Evolutionary conservation across 2,329 filamentous ascomycete genomes (phyloP).

Genomic region (Periconia digitata): DNA sequence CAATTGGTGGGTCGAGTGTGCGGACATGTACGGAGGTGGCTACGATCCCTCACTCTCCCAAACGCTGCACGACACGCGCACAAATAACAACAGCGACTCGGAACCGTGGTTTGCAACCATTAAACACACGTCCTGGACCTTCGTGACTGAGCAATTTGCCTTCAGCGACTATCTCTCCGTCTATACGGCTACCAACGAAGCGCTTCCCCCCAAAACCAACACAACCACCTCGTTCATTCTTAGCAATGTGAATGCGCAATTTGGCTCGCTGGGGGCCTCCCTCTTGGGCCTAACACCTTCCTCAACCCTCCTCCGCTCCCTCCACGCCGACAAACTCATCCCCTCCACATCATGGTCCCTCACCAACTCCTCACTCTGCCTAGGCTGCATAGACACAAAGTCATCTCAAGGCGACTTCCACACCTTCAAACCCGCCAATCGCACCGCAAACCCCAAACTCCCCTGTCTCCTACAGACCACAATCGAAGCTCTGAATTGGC

Average conservation of each 20-base stretch:
- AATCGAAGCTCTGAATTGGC: constrained; percentile 18
- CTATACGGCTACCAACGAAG: constrained; percentile 7
- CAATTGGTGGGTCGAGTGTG: constrained; percentile 11
- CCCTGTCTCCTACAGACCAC: constrained; percentile 16
- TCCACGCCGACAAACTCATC: constrained; percentile 7
- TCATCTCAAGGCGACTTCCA: constrained; percentile 10
- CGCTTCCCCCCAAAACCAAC: constrained; percentile 8
- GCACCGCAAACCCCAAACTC: constrained; percentile 5
- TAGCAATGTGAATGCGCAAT: constrained; percentile 10
- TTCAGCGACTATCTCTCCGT: constrained; percentile 15
- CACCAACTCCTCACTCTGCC: constrained; percentile 13
- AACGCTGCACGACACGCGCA: constrained; percentile 10
- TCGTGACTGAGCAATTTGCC: constrained; percentile 11
- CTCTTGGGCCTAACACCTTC: constrained; percentile 15
- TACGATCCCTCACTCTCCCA: constrained; percentile 11
- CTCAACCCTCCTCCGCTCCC: constrained; percentile 8
- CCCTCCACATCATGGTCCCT: constrained; percentile 17
- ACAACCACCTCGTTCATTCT: constrained; percentile 10
- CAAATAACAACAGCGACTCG: constrained; percentile 5
- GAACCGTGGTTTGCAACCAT: constrained; percentile 10
- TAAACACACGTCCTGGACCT: constrained; percentile 9
- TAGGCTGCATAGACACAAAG: constrained; percentile 14
- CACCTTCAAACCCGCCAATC: constrained; percentile 13
- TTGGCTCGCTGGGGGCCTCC: constrained; percentile 12
- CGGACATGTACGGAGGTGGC: constrained; percentile 15